phyloP scores from a whole-genome alignment of 1,284 basidiomycete species.

The Lentinula novae-zelandiae region DNA sequence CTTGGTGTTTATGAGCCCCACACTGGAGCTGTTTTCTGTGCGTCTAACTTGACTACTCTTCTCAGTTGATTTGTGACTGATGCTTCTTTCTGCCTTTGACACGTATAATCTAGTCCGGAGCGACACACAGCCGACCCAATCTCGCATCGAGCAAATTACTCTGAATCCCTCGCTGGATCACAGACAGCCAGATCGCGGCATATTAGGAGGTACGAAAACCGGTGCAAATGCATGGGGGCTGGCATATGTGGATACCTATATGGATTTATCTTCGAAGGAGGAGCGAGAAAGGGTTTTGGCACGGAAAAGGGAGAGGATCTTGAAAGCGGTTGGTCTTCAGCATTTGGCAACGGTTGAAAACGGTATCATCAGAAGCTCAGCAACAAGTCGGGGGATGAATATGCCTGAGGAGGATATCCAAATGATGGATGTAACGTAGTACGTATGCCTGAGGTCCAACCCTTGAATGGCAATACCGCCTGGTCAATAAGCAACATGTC shows the following conservation, averaged over 20 bases:
- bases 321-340: not conserved
- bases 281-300: not conserved
- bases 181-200: conserved; percentile 26
- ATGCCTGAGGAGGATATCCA: not conserved
- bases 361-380: not conserved
- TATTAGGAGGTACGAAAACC: conserved; percentile 68
- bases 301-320: not conserved
- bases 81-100: conserved; percentile 7
- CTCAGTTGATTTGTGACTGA: not conserved
- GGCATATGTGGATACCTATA: conserved; percentile 72
- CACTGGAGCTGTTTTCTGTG: conserved; percentile 63
- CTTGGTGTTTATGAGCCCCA: conserved; percentile 74
- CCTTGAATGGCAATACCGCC: no score
- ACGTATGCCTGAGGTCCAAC: not conserved
- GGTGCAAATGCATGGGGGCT: conserved; percentile 76
- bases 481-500: no score
- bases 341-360: not conserved
- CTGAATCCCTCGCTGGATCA: not conserved
- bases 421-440: not conserved
- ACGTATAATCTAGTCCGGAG: conserved; percentile 48
- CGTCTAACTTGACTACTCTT: conserved; percentile 24
- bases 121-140: conserved; percentile 66
- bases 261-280: conserved; percentile 38
- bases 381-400: not conserved
- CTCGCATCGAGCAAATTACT: conserved; percentile 44